A percentile compares a stretch with the other conserved stretches of the same genome.
Evolutionary conservation across 2,329 filamentous ascomycete species (phyloP).

Genomic region (Cladophialophora psammophila): DNA sequence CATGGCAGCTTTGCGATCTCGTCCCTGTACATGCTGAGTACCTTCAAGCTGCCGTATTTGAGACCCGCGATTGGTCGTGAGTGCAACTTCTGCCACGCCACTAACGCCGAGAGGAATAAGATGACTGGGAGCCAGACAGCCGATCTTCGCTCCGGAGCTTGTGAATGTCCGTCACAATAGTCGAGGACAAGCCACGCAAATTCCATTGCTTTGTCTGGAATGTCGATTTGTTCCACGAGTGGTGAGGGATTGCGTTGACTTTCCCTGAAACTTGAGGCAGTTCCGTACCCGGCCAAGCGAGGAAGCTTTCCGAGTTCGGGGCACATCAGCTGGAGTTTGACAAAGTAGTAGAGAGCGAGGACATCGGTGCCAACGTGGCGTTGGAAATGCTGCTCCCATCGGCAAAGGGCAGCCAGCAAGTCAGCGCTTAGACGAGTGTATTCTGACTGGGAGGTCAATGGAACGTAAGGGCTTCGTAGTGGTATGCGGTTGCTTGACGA

Average conservation of each 20-base stretch:
- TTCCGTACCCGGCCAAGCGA: slow-evolving; percentile 16
- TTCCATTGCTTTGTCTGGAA: slow-evolving; percentile 24
- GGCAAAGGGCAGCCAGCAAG: slow-evolving; percentile 8
- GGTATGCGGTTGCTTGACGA: background rate
- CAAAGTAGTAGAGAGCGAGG: slow-evolving; percentile 24
- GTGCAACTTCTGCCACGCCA: slow-evolving; percentile 21
- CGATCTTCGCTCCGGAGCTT: slow-evolving; percentile 1
- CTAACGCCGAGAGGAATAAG: slow-evolving; percentile 19
- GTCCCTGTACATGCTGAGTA: slow-evolving; percentile 24
- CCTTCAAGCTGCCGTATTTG: slow-evolving; percentile 25
- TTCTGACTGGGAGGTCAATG: slow-evolving; percentile 17
- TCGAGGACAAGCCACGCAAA: slow-evolving; percentile 27
- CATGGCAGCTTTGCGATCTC: slow-evolving; percentile 23
- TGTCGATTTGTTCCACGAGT: background rate
- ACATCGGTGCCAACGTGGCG: slow-evolving; percentile 20
- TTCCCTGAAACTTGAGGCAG: background rate
- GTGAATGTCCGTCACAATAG: slow-evolving; percentile 6
- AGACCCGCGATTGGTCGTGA: slow-evolving; percentile 2
- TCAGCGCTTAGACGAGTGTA: slow-evolving; percentile 17
- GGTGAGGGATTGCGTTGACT: too few species aligned
- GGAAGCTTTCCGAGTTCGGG: slow-evolving; percentile 16
- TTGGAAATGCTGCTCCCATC: slow-evolving; percentile 23
- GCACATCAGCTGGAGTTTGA: slow-evolving; percentile 20
- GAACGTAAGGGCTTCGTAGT: slow-evolving; percentile 16
- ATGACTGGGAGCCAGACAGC: slow-evolving; percentile 22